Base-by-base conservation (phyloP, 2,329 filamentous ascomycete genomes). In the Anthostomella pinea region DNA sequence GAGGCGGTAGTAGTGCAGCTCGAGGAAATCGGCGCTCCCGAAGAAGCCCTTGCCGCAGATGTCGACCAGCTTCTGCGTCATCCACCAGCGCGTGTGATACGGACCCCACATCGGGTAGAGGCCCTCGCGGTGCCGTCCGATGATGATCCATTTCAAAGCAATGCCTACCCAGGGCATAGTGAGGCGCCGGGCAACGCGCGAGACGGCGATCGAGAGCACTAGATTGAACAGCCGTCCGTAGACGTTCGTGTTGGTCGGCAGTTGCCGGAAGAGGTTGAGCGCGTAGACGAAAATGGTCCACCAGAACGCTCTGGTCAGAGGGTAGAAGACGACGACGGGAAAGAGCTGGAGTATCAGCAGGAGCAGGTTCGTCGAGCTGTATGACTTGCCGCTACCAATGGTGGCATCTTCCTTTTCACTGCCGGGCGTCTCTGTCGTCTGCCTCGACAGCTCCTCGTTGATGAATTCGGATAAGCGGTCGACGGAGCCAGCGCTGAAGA, bases 31-130 rank as follows among this genome's bases (percentile, higher is more conserved):
- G 28, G 59, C 63, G 32, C 57, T 41, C 15, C 51, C 53, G 42
- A 74, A 76, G 20, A 69, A 39, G 1, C 73, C 73, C 38, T 62
- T 65, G 11, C 73, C 75, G 38, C 64, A 66, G 9, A 77, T 57
- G 22, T 65, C 62, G 3, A 73, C 59, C 14, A 68, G 67, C 57
- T 79, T 79, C 50, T 79, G 68, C 2, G 69, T 67, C 36, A 79
- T 46, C 75, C 75, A 79, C 75, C 75, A 79, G 7, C 72, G 64
- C 0, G 72, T 77, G 51, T 79, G 75, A 48, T 78, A 79, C 1
- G 52, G 43, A 2, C 73, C 73, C 75, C 75, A 79, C 75, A 79
- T 79, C 2, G 75, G 74, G 46, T 73, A 77, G 3, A 76, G 52
- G 1, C 75, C 75, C 49, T 73, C 66, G 22, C 59, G 62, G 50